Conservation (phyloP, 139 green algal genomes). For the Coelastrella sp. region DNA sequence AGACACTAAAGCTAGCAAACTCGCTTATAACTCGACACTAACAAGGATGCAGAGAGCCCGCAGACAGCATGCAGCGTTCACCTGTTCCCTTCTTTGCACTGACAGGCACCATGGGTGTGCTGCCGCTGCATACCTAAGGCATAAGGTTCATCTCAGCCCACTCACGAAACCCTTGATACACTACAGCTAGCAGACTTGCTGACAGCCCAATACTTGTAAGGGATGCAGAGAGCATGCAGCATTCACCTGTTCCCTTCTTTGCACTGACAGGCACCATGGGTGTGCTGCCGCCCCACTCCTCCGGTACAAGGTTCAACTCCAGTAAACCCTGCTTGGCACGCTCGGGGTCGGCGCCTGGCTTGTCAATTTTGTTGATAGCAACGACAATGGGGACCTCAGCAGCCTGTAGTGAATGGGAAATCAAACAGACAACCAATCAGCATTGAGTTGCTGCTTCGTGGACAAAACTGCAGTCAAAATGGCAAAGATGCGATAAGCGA, state of each 20-base stretch:
- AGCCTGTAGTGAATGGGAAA: constrained; percentile 61
- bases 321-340: constrained; percentile 90
- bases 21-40: no score
- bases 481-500: no score
- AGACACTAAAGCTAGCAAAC: no score
- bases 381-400: constrained; percentile 94
- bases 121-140: no score
- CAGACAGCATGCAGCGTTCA: no score
- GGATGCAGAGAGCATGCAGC: not conserved
- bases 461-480: no score
- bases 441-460: no score
- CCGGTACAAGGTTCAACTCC: constrained; percentile 89
- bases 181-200: not conserved
- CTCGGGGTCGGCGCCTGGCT: constrained; percentile 91
- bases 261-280: constrained; percentile 92
- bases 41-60: no score
- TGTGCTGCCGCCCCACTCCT: constrained; percentile 97
- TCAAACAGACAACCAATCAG: not conserved
- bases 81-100: constrained; percentile 85
- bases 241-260: constrained; percentile 77
- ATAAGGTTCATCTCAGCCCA: no score
- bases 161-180: not conserved
- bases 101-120: constrained; percentile 90
- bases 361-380: constrained; percentile 95
- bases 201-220: not conserved